Evolutionary conservation across 768 basidiomycete species (phyloP), one percentile per base, ranked within the genome.

Genomic region (Mycena filopes): DNA sequence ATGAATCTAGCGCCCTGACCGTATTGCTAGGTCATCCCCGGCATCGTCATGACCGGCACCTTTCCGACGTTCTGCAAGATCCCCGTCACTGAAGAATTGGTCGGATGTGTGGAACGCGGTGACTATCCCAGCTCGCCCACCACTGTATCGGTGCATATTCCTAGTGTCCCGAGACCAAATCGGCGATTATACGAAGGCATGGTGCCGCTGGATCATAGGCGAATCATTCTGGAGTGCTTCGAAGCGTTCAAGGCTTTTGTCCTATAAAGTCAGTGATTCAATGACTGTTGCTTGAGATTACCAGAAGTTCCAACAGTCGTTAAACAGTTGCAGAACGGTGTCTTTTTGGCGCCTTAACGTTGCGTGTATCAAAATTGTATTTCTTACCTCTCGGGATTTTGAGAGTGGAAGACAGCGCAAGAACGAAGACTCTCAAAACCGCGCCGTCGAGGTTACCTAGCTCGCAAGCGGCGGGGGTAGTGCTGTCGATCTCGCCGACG

Each of bases 61-160:
- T 47, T 56, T 3, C 79, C 79, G 4, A 60, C 55, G 9, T 81
- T 80, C 63, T 80, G 73, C 72, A 75, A 77, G 55, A 71, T 78
- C 46, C 60, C n/a, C 40, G 38, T 55, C 26, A 67, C 73, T 13
- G 25, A 45, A 33, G 54, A 65, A 23, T 71, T 80, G 5, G 50
- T 45, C 29, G 28, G 29, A 28, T 54, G 45, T 41, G 53, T 62
- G 45, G 45, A 53, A 62, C 45, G 60, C 50, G 60, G 53, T 41
- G 50, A 55, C 21, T 63, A 64, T 63, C 65, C 40, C 29, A 48
- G 51, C 16, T 33, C 48, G 16, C 62, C 60, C 36, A 71, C 64
- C 29, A 58, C 51, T 23, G 60, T 71, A 1, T 11, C 43, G 6
- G 49, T 36, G 18, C 66, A 58, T 46, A 21, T 43, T 13, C 67